Conservation (phyloP, 1,284 basidiomycete genomes). For the Earliella scabrosa region DNA sequence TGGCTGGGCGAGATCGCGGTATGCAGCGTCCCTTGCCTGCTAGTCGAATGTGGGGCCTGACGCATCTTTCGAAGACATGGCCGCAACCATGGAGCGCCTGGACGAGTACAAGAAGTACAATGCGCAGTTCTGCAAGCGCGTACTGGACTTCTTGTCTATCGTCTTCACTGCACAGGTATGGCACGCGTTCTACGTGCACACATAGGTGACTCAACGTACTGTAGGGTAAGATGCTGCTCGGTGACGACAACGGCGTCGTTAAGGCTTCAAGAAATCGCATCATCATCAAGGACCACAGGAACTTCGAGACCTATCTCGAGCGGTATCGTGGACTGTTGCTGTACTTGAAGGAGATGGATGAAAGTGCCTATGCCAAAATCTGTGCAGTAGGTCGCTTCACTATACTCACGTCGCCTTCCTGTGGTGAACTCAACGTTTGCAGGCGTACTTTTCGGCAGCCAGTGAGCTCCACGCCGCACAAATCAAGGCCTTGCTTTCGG, state of each 20-base stretch:
- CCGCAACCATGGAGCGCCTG: conserved; percentile 90
- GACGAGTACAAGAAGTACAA: conserved; percentile 90
- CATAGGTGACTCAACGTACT: neutral
- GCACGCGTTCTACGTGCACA: conserved; percentile 15
- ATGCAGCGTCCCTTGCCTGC: neutral
- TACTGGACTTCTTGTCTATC: conserved; percentile 88
- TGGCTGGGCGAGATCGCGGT: conserved; percentile 90
- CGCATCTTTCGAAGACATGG: conserved; percentile 69
- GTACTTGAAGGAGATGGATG: conserved; percentile 96
- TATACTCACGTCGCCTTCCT: neutral
- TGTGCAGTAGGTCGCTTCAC: conserved; percentile 71
- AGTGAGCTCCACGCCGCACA: conserved; percentile 84
- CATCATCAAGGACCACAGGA: conserved; percentile 63
- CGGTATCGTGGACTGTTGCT: conserved; percentile 90
- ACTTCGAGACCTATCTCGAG: conserved; percentile 83
- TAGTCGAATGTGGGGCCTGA: neutral
- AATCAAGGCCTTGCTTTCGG: conserved; percentile 73
- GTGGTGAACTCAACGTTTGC: conserved; percentile 3
- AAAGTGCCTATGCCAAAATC: conserved; percentile 79
- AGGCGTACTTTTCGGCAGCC: conserved; percentile 89
- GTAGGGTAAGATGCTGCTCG: conserved; percentile 69
- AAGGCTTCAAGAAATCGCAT: conserved; percentile 49
- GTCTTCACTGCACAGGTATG: conserved; percentile 86
- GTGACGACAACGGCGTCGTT: conserved; percentile 58
- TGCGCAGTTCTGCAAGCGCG: conserved; percentile 88